Evolutionary conservation across 192 early-diverging fungal species (phyloP).

Genomic region (Coemansia sp.): DNA sequence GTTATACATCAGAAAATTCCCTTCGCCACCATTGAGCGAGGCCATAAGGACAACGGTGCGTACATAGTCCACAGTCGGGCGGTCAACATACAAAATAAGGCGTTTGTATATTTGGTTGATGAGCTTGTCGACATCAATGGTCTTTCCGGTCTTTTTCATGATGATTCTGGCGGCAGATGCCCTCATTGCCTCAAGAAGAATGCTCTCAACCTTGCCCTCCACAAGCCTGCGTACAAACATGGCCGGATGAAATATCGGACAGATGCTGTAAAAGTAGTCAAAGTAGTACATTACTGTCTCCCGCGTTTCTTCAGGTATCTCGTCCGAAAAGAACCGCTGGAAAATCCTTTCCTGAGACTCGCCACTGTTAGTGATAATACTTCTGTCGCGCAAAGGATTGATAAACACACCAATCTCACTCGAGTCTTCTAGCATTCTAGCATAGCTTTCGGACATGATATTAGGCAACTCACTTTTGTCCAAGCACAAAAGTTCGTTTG

Average conservation of each 20-base stretch:
- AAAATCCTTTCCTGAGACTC: constrained; percentile 17
- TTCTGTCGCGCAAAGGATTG: neutral
- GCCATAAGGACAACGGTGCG: constrained; percentile 32
- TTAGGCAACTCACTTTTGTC: neutral
- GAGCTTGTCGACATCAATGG: constrained; percentile 13
- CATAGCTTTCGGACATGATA: neutral
- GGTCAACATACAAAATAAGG: constrained; percentile 5
- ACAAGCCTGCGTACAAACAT: constrained; percentile 37
- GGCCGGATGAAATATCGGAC: constrained; percentile 39
- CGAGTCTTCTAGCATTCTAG: neutral
- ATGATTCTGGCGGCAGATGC: constrained; percentile 26
- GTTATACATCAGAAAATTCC: constrained; percentile 21
- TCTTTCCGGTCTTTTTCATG: constrained; percentile 5
- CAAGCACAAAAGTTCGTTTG: neutral
- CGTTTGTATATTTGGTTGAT: constrained; percentile 17
- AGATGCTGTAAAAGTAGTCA: constrained; percentile 34
- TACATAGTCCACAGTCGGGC: constrained; percentile 26
- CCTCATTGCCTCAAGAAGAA: constrained; percentile 27
- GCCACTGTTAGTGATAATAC: neutral
- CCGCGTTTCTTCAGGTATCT: constrained; percentile 37
- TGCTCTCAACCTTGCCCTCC: constrained; percentile 9
- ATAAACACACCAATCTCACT: neutral
- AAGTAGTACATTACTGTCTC: constrained; percentile 29
- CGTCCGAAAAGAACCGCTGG: constrained; percentile 43
- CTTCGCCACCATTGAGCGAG: constrained; percentile 9